These are phyloP conservation scores for Phialophora expanda DNA, from an alignment of 2,329 filamentous ascomycete species.

Conservation along the genomic window DNA sequence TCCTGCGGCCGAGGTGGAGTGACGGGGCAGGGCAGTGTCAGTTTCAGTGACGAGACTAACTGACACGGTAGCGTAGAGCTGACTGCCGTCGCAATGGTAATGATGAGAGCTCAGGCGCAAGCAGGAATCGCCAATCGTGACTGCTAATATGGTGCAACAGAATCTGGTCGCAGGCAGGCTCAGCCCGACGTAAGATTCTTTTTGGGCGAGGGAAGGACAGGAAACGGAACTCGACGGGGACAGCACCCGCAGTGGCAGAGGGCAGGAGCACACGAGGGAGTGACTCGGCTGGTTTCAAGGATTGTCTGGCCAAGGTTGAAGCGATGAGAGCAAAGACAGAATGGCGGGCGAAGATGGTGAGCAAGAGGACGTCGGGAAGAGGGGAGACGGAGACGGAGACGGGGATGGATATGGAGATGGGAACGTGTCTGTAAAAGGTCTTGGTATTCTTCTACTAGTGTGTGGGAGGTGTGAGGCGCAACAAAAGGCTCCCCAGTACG, in stretches of 20 bases:
- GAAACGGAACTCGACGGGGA: constrained; percentile 34
- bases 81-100: constrained; percentile 28
- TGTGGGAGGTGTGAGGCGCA: constrained; percentile 15
- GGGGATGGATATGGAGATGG: constrained; percentile 13
- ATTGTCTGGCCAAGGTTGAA: constrained; percentile 31
- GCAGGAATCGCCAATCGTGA: constrained; percentile 16
- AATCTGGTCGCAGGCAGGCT: constrained; percentile 25
- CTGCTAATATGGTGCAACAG: constrained; percentile 16
- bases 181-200: constrained; percentile 30
- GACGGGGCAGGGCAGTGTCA: constrained; percentile 21
- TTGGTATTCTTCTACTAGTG: constrained; percentile 16
- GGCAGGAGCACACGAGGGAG: constrained; percentile 36
- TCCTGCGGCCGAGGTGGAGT: constrained; percentile 21
- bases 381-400: constrained; percentile 15
- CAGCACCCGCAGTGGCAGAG: constrained; percentile 20
- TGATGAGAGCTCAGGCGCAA: constrained; percentile 8
- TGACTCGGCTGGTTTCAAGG: constrained; percentile 36
- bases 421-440: not conserved
- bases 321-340: constrained; percentile 29
- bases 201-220: constrained; percentile 35
- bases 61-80: constrained; percentile 32
- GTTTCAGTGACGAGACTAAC: constrained; percentile 15
- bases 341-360: constrained; percentile 27
- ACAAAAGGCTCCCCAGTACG: constrained; percentile 3
- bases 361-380: constrained; percentile 7